These are phyloP conservation scores for Kodamaea hsintzibuensis DNA, from an alignment of 805 yeast species.

Conservation along the genomic window DNA sequence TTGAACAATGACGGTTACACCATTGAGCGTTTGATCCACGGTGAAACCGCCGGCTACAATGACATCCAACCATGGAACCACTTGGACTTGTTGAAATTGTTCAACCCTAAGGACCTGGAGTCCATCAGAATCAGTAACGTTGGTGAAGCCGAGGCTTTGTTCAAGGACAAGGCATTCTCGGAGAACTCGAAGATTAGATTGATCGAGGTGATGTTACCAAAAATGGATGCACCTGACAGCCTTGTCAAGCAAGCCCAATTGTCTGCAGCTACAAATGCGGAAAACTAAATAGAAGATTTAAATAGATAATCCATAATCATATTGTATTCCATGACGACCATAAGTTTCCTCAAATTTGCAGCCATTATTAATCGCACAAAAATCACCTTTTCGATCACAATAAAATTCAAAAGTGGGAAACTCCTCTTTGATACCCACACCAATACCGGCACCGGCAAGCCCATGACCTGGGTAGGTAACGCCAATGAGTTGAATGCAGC, in stretches of 20 bases:
- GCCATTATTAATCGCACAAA: no score
- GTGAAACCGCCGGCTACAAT: slow-evolving; percentile 19
- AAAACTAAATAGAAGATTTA: slow-evolving; percentile 5
- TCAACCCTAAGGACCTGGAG: slow-evolving; percentile 20
- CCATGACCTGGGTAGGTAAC: slow-evolving; percentile 39
- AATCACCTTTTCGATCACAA: no score
- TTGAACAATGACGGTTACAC: slow-evolving; percentile 25
- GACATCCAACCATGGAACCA: slow-evolving; percentile 24
- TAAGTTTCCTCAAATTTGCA: no score
- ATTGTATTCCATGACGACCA: no score
- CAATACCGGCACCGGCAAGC: no score
- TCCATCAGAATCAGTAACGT: slow-evolving; percentile 13
- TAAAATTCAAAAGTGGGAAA: no score
- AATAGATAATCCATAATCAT: no score
- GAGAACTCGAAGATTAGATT: slow-evolving; percentile 18
- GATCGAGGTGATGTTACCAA: slow-evolving; percentile 21
- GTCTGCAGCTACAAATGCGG: slow-evolving; percentile 26
- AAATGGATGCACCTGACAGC: slow-evolving; percentile 23
- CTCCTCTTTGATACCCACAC: no score
- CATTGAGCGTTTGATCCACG: slow-evolving; percentile 24
- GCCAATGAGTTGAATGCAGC: slow-evolving; percentile 36
- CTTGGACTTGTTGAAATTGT: slow-evolving; percentile 16
- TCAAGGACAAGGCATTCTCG: slow-evolving; percentile 16
- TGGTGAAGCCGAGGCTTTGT: slow-evolving; percentile 18
- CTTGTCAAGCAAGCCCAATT: slow-evolving; percentile 34